Percentiles rank a stretch among this genome's conserved stretches.
phyloP scores from a whole-genome alignment of 805 yeast species.

The Komagataella phaffii region DNA sequence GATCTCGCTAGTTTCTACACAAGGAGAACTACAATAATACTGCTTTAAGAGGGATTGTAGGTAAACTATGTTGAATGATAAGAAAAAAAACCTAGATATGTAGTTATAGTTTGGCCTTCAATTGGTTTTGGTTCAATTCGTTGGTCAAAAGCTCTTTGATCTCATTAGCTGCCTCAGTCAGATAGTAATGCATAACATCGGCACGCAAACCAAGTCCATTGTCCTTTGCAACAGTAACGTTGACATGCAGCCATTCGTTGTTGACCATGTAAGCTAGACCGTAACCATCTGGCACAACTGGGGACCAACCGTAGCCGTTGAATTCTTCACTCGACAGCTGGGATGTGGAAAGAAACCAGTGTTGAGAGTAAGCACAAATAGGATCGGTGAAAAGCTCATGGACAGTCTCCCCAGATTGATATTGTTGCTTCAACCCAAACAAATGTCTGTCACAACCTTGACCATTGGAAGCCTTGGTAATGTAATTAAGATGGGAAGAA shows the following conservation, averaged over 20 bases:
- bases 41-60: not conserved
- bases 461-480: constrained; percentile 71
- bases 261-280: constrained; percentile 92
- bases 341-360: constrained; percentile 84
- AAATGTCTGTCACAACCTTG: constrained; percentile 89
- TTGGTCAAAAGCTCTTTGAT: constrained; percentile 44
- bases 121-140: not conserved
- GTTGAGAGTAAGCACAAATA: constrained; percentile 56
- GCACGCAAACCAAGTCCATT: constrained; percentile 42
- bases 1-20: not conserved
- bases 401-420: constrained; percentile 39
- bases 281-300: constrained; percentile 86
- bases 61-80: not conserved
- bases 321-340: constrained; percentile 77
- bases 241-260: constrained; percentile 73
- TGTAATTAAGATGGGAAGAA: constrained; percentile 59
- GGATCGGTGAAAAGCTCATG: constrained; percentile 71
- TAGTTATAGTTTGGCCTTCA: not conserved
- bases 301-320: constrained; percentile 93
- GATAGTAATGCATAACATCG: constrained; percentile 46
- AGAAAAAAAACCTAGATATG: not conserved
- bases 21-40: not conserved
- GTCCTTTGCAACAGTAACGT: constrained; percentile 62
- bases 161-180: constrained; percentile 72
- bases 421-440: constrained; percentile 71